Base-by-base conservation (phyloP, 140 eudicot species). In the Flaveria floridana region DNA sequence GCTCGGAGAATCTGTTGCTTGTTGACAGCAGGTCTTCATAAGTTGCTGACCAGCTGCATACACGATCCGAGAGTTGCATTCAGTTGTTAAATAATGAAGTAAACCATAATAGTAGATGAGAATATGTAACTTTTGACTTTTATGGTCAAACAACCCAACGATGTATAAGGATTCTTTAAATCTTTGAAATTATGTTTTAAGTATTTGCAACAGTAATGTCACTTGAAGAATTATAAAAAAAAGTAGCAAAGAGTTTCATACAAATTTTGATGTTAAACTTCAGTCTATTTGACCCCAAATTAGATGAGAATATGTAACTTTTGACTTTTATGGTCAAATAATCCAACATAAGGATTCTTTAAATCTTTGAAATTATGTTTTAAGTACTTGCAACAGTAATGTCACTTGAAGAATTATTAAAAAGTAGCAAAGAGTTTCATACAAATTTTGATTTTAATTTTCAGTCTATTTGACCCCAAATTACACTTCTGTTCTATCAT, bases 21-120 rank as follows among this genome's bases (percentile, higher is more conserved):
- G 85, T 87, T 34, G 89, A 87, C 13, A 87, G 89, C 82, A 89
- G 82, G 78, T 85, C 93, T 72, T 89, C 96, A 26, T 87, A 89
- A 55, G 96, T 87, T 18, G 77, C 81, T 68, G 91, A 81, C 96
- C 91, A 89, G 81, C 96, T 89, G 87, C 85, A 87, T 78, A 72
- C 39, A 80, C 65, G 65, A 57, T 57, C 41, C 52, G 0, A 50
- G 10, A 51, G 59, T 74, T 56, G 69, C 10, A 50, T 10, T 48
- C 47, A 3, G 23, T 65, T 65, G 44, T 51, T 74, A 10, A 4
- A 39, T n/a, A 12, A 47, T 65, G 58, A 55, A 69, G 25, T 8
- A 46, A 74, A 74, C 19, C 50, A 42, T 67, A 13, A 41, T 18
- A n/a, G 37, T 13, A 44, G 20, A 20, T 13, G 7, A 16, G 42